phyloP scores from a whole-genome alignment of 176 grass and related monocot species.

The Stipa capillata region DNA sequence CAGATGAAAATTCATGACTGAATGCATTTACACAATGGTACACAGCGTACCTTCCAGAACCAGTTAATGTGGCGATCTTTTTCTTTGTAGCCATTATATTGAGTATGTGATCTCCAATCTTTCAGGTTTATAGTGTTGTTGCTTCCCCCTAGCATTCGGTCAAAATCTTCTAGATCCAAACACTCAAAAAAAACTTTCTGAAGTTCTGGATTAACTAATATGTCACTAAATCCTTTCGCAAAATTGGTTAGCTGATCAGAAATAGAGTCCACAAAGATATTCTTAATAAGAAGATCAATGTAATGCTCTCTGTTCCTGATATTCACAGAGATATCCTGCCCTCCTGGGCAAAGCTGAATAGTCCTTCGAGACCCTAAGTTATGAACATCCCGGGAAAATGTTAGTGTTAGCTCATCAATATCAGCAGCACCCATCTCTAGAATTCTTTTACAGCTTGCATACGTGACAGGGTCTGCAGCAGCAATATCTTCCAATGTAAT shows the following conservation, averaged over 20 bases:
- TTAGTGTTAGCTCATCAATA: slow-evolving; percentile 76
- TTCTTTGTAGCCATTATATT: slow-evolving; percentile 90
- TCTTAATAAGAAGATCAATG: slow-evolving; percentile 86
- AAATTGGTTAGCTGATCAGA: slow-evolving; percentile 69
- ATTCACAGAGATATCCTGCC: slow-evolving; percentile 81
- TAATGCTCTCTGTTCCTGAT: slow-evolving; percentile 71
- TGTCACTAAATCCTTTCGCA: slow-evolving; percentile 74
- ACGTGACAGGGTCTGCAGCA: slow-evolving; percentile 69
- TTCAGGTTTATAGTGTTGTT: slow-evolving; percentile 52
- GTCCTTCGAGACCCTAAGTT: slow-evolving; percentile 61
- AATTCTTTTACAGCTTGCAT: slow-evolving; percentile 82
- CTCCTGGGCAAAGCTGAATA: slow-evolving; percentile 74
- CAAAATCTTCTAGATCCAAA: slow-evolving; percentile 87
- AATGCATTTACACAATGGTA: slow-evolving; percentile 15
- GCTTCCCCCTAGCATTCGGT: slow-evolving; percentile 73
- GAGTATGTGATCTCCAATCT: slow-evolving; percentile 95
- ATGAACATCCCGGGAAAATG: slow-evolving; percentile 74
- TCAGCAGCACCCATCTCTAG: slow-evolving; percentile 79
- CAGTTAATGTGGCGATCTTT: slow-evolving; percentile 69
- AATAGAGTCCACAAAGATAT: slow-evolving; percentile 77
- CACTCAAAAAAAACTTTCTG: slow-evolving; percentile 68
- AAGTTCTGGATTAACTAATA: slow-evolving; percentile 46
- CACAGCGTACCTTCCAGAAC: slow-evolving; percentile 87
- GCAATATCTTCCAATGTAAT: slow-evolving; percentile 85
- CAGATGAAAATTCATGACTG: background rate